These are phyloP conservation scores for Cyberlindnera galapagoensis DNA, from an alignment of 805 yeast genomes.

Conservation along the genomic window DNA sequence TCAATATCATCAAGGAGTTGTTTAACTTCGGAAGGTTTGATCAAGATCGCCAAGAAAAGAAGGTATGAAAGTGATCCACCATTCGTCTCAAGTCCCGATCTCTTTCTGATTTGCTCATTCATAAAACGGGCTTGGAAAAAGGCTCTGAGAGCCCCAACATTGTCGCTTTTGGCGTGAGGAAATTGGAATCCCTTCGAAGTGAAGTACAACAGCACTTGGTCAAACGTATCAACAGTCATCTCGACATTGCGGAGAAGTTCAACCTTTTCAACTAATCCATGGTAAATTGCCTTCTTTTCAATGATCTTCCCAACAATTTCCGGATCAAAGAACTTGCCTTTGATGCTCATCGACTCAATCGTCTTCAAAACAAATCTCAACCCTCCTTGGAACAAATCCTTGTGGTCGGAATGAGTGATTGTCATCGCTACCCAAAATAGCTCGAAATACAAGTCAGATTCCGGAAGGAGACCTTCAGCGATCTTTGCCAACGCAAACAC, in stretches of 20 bases:
- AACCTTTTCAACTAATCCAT: constrained; percentile 32
- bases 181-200: constrained; percentile 52
- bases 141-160: constrained; percentile 38
- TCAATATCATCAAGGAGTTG: constrained; percentile 29
- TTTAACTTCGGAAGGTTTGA: constrained; percentile 32
- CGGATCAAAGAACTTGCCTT: constrained; percentile 24
- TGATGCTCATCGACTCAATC: constrained; percentile 27
- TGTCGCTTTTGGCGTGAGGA: constrained; percentile 47
- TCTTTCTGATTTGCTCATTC: constrained; percentile 24
- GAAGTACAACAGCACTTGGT: constrained; percentile 40
- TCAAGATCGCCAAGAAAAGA: constrained; percentile 30
- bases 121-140: constrained; percentile 38
- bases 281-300: constrained; percentile 28
- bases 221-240: constrained; percentile 41
- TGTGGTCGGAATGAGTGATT: constrained; percentile 27
- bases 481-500: constrained; percentile 34
- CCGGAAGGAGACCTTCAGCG: constrained; percentile 31
- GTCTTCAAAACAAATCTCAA: constrained; percentile 32
- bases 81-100: constrained; percentile 9
- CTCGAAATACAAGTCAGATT: constrained; percentile 24
- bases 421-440: constrained; percentile 33
- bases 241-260: constrained; percentile 37
- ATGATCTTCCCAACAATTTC: constrained; percentile 25
- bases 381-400: constrained; percentile 34
- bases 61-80: constrained; percentile 19